These are phyloP conservation scores for Anisodus acutangulus DNA, from an alignment of 257 asterid genomes.

Conservation along the genomic window DNA sequence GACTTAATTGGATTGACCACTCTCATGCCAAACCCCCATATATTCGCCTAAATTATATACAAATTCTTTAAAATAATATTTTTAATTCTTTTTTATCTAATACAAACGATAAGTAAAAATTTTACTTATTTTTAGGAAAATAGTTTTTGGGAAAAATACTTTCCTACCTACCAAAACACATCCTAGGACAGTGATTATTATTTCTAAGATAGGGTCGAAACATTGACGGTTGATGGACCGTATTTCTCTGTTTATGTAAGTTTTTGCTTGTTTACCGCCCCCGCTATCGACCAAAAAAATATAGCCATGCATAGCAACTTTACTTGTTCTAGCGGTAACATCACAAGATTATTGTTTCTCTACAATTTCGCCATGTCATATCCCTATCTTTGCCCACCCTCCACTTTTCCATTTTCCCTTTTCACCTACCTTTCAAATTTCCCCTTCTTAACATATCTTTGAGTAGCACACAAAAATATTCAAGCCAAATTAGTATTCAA, in stretches of 20 bases:
- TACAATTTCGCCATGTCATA: background rate
- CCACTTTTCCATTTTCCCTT: background rate
- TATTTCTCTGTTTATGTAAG: conserved; percentile 1
- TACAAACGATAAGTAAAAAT: no score
- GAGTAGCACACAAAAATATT: background rate
- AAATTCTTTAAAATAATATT: no score
- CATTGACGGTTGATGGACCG: background rate
- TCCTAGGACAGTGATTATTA: no score
- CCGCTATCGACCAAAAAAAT: background rate
- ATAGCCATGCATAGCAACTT: conserved; percentile 19
- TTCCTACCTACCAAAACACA: no score
- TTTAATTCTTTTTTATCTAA: no score
- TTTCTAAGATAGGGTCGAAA: background rate
- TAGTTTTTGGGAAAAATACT: no score
- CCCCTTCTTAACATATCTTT: background rate
- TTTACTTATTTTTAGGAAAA: no score
- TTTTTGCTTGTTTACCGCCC: conserved; percentile 16
- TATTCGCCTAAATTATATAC: no score
- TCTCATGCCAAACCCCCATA: no score
- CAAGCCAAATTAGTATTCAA: background rate
- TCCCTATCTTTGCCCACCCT: background rate
- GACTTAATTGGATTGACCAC: no score
- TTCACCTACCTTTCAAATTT: background rate
- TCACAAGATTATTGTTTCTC: no score
- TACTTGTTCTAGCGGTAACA: background rate